Base-by-base conservation (phyloP, 2,329 filamentous ascomycete species). In the Sordariomycetes sp. region DNA sequence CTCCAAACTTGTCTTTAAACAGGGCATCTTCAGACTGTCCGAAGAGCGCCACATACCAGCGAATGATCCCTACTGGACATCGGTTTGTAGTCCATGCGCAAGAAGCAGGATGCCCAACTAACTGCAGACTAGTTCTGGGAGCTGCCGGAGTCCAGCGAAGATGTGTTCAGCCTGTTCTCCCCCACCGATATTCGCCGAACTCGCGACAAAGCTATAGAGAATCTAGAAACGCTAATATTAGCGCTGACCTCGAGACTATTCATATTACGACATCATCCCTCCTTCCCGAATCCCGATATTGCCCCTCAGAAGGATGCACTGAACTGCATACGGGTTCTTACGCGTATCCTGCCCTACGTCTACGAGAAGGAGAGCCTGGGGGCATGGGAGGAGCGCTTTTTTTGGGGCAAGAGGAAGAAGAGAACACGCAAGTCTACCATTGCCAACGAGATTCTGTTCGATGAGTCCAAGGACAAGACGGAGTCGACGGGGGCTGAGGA, bases 1-100 rank as follows among this genome's bases (percentile, higher is more conserved):
- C 66, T 96, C 90, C 51, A 96, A 96, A 73, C 79, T 96, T 55
- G 86, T 90, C 55, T 96, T 98, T 74, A 96, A 95, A 65, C 86
- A 94, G 64, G 90, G 88, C 63, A 94, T 96, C 66, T 95, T 96
- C 68, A 79, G 84, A 54, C 77, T 98, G 39, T 92, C 87, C n/a
- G 87, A 94, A 58, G 83, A 94, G 57, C 79, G 80, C 45, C 72
- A 84, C 55, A 95, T 96, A 53, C 72, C 86, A 39, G 78, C 86
- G 37, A 82, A 92, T 60, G 86, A 95, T 64, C 70, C 78, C 14
- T 95, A 94, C 65, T 98, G 92, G 92, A 80, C 83, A 43, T 85
- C 86, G 56, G 87, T 93, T 63, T 53, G 82, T 68, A n/a, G n/a
- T n/a, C n/a, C n/a, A n/a, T n/a, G n/a, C n/a, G 4, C 33, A 4